Conservation (phyloP, 1,139 yeast species). For the Nadsonia starkeyi-henricii region DNA sequence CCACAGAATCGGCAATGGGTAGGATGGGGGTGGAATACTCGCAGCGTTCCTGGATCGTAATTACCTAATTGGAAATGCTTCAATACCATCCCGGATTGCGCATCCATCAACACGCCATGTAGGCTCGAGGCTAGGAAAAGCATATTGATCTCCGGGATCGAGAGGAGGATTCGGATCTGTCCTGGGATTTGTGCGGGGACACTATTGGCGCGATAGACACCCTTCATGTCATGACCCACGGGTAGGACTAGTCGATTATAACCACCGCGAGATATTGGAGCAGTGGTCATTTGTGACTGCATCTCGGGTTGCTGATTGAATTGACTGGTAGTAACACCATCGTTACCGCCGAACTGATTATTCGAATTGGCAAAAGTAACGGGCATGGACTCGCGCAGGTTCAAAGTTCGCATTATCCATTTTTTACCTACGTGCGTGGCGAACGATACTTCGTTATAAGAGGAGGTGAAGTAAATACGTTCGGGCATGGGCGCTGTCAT, state of each 20-base stretch:
- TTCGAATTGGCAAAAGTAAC: no score
- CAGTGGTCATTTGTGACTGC: no score
- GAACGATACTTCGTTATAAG: slow-evolving; percentile 39
- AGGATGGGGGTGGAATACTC: slow-evolving; percentile 70
- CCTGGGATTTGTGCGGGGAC: slow-evolving; percentile 10
- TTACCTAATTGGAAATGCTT: slow-evolving; percentile 45
- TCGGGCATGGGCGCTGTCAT: slow-evolving; percentile 64
- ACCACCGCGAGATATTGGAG: no score
- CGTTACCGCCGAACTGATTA: no score
- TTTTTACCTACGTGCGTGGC: slow-evolving; percentile 51
- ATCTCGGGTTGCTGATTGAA: no score
- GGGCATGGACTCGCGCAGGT: slow-evolving; percentile 25
- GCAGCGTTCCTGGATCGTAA: slow-evolving; percentile 45
- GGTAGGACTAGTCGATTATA: no score
- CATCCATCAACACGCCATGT: slow-evolving; percentile 41
- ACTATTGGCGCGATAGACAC: background rate
- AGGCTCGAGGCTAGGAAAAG: slow-evolving; percentile 15
- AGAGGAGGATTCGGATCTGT: slow-evolving; percentile 3
- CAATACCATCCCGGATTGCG: slow-evolving; percentile 56
- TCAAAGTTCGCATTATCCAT: slow-evolving; percentile 45
- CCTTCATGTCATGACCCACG: no score
- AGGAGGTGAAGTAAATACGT: slow-evolving; percentile 44
- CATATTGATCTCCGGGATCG: slow-evolving; percentile 19
- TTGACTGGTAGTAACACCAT: no score
- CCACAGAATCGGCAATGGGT: slow-evolving; percentile 87